A percentile compares a stretch with the other conserved stretches of the same genome.
phyloP scores from a whole-genome alignment of 2,329 filamentous ascomycete genomes.

The Penicillium sp. region DNA sequence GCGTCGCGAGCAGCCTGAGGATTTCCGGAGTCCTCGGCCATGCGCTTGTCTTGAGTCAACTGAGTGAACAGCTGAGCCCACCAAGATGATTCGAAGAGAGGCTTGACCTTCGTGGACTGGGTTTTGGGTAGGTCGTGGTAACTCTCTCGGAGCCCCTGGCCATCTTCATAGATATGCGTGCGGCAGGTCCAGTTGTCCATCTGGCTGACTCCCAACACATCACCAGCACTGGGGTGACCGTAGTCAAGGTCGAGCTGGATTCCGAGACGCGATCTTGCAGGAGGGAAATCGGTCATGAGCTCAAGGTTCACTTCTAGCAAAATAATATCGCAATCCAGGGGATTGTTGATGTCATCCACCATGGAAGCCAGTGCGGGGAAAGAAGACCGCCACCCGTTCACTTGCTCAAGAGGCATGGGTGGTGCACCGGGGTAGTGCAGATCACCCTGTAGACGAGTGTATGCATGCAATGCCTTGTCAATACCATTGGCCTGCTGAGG shows the following conservation, averaged over 20 bases:
- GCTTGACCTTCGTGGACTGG: conserved; percentile 43
- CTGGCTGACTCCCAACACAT: conserved; percentile 34
- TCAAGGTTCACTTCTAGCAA: conserved; percentile 46
- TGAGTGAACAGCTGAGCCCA: conserved; percentile 47
- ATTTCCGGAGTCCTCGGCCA: conserved; percentile 39
- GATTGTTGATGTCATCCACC: conserved; percentile 34
- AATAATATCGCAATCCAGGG: conserved; percentile 45
- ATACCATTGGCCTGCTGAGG: conserved; percentile 37
- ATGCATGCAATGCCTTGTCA: conserved; percentile 45
- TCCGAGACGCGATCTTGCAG: conserved; percentile 41
- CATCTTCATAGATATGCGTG: conserved; percentile 45
- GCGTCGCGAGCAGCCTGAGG: conserved; percentile 32
- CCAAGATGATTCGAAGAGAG: conserved; percentile 47
- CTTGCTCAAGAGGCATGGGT: conserved; percentile 42
- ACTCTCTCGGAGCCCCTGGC: conserved; percentile 32
- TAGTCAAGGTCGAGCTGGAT: conserved; percentile 47
- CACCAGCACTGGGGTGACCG: conserved; percentile 34
- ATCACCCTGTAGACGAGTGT: conserved; percentile 45
- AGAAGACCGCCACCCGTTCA: conserved; percentile 41
- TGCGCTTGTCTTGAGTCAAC: conserved; percentile 42
- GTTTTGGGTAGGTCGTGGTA: conserved; percentile 37
- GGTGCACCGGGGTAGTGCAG: conserved; percentile 36
- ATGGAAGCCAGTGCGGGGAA: conserved; percentile 44
- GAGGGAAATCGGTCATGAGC: conserved; percentile 47
- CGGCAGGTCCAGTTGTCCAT: conserved; percentile 47